These are phyloP conservation scores for Botrytis byssoidea DNA, from an alignment of 2,329 filamentous ascomycete species.

Conservation along the genomic window DNA sequence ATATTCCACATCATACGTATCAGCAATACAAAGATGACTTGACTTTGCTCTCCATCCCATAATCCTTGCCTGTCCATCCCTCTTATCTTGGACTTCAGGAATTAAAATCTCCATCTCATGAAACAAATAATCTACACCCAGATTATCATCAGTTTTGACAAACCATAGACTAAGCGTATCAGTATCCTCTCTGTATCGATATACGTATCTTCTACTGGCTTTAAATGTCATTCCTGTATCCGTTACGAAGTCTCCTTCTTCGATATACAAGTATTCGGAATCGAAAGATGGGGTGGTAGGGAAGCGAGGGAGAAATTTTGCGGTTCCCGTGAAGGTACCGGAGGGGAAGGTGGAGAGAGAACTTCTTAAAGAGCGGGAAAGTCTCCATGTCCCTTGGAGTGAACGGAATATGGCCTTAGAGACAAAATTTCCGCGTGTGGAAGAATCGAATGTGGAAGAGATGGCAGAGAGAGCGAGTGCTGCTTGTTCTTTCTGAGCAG, in stretches of 20 bases:
- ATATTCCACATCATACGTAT: slow-evolving; percentile 70
- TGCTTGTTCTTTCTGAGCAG: slow-evolving; percentile 43
- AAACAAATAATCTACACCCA: slow-evolving; percentile 69
- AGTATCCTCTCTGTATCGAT: slow-evolving; percentile 61
- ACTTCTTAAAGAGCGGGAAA: slow-evolving; percentile 57
- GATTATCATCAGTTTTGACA: slow-evolving; percentile 55
- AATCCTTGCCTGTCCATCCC: neutral
- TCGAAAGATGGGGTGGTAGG: slow-evolving; percentile 50
- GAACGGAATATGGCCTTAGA: slow-evolving; percentile 67
- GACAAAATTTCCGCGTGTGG: slow-evolving; percentile 49
- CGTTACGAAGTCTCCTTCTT: slow-evolving; percentile 64
- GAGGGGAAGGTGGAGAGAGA: slow-evolving; percentile 57
- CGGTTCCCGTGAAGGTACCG: slow-evolving; percentile 63
- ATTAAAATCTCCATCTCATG: slow-evolving; percentile 65
- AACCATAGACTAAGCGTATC: slow-evolving; percentile 74
- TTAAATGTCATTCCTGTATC: slow-evolving; percentile 37
- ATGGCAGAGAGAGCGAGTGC: slow-evolving; percentile 42
- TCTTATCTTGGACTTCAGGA: slow-evolving; percentile 36
- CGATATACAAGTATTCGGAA: slow-evolving; percentile 64
- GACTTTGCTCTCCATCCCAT: slow-evolving; percentile 52
- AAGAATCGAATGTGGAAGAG: slow-evolving; percentile 28
- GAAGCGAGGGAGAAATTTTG: slow-evolving; percentile 61
- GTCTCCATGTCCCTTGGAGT: slow-evolving; percentile 67
- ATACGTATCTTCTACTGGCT: slow-evolving; percentile 67
- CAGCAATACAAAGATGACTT: slow-evolving; percentile 68